phyloP scores from a whole-genome alignment of 305 asterid genomes.

The Solanum hybrid region DNA sequence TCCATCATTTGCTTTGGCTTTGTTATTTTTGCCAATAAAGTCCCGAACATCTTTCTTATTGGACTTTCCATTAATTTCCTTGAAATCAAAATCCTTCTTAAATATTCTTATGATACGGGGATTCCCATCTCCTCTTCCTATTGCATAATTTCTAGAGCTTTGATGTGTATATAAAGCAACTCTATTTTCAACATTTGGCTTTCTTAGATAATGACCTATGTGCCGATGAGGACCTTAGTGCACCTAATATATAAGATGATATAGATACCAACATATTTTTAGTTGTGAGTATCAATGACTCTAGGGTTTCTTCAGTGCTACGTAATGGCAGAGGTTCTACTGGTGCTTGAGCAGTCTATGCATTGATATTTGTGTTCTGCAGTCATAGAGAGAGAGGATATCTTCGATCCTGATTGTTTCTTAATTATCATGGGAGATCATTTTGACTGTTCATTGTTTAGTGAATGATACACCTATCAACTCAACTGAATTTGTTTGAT shows the following conservation, averaged over 20 bases:
- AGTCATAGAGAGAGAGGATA: background rate
- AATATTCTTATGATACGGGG: slow-evolving; percentile 16
- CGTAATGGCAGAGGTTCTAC: too few species aligned
- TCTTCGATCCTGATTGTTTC: background rate
- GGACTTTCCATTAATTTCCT: slow-evolving; percentile 7
- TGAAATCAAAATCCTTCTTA: slow-evolving; percentile 6
- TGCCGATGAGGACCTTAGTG: background rate
- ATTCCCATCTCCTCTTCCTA: slow-evolving; percentile 4
- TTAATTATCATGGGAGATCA: too few species aligned
- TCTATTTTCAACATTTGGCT: background rate
- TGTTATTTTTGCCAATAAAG: background rate
- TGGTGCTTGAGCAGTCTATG: background rate
- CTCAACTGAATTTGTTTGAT: background rate
- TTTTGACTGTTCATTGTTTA: background rate
- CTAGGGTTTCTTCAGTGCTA: background rate
- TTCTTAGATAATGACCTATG: background rate
- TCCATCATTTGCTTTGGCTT: background rate
- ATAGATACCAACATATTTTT: background rate
- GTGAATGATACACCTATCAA: background rate
- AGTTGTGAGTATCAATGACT: background rate
- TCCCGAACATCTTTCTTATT: slow-evolving; percentile 7
- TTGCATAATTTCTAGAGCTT: too few species aligned
- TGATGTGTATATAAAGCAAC: background rate
- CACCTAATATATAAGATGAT: background rate
- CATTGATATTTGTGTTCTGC: background rate